Base-by-base conservation (phyloP, 2,329 filamentous ascomycete species). In the Chrysoporthe puriensis region DNA sequence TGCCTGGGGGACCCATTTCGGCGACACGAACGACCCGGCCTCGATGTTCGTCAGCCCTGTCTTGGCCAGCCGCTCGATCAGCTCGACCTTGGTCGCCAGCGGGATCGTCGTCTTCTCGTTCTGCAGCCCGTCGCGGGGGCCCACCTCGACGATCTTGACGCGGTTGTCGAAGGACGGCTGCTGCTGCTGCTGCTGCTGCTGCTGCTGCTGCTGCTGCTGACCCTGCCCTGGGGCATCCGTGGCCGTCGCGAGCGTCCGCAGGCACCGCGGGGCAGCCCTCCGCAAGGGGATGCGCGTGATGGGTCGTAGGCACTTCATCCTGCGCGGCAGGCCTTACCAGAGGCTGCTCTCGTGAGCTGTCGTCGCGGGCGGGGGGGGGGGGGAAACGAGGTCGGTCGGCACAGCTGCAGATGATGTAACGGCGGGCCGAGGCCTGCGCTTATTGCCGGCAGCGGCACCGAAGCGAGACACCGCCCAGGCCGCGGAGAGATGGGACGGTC, bases 1-100 rank as follows among this genome's bases (percentile, higher is more conserved):
- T 73, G 93, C 88, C 84, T 96, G 93, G 3, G 93, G 93, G 62
- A 94, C 90, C 87, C 91, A 94, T 86, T 92, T 93, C 1, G 93
- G 91, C 59, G 91, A 87, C 11, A 96, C 93, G 74, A 96, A 93
- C 1, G 91, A 92, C 0, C 92, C 93, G 21, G 91, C 89, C 77
- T 96, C 93, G 70, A 96, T 95, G 3, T 89, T 89, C 6, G 82
- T 81, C 54, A 96, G 77, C 0, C 93, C 93, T 0, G 91, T 91
- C 70, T 81, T 80, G 44, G 89, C 87, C 70, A 96, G 81, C 69
- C 87, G 83, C 72, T 90, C 85, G 50, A 96, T 91, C 64, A 96
- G 79, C 72, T 94, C 88, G 66, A 95, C 86, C 78, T 96, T 96
- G 2, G 89, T 93, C 7, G 84, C 82, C 13, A 92, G 81, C 0